Evolutionary conservation across 768 basidiomycete genomes (phyloP).

Genomic region (Macrolepiota dolichaula): DNA sequence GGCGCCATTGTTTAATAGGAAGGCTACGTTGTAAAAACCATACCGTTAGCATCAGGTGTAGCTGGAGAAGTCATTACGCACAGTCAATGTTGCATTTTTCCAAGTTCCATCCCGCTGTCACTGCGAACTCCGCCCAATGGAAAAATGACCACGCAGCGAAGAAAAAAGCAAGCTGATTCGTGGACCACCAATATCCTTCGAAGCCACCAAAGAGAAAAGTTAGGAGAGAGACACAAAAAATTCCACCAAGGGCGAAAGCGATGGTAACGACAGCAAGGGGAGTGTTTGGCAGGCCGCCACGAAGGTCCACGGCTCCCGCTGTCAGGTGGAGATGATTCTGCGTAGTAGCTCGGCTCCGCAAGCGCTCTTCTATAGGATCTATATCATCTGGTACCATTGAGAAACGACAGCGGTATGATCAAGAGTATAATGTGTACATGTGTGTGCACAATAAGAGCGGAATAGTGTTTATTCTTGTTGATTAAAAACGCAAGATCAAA

Average conservation of each 20-base stretch:
- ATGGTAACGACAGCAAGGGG: conserved; percentile 74
- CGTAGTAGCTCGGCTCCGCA: conserved; percentile 35
- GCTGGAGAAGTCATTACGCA: conserved; percentile 39
- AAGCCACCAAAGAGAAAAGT: conserved; percentile 49
- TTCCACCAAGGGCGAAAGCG: conserved; percentile 79
- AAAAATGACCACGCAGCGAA: conserved; percentile 81
- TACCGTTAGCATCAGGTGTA: neutral
- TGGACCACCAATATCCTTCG: conserved; percentile 53
- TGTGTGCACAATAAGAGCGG: conserved; percentile 7
- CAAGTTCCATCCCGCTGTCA: conserved; percentile 94
- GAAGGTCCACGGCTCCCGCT: conserved; percentile 22
- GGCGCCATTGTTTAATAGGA: conserved; percentile 85
- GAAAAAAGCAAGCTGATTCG: conserved; percentile 81
- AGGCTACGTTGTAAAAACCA: conserved; percentile 50
- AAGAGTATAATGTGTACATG: neutral
- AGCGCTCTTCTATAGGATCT: conserved; percentile 38
- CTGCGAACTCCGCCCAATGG: conserved; percentile 92
- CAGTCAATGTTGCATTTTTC: conserved; percentile 92
- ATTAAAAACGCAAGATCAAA: neutral
- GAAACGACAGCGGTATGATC: conserved; percentile 14
- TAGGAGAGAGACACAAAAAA: conserved; percentile 57
- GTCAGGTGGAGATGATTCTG: conserved; percentile 46
- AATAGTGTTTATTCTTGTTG: conserved; percentile 12
- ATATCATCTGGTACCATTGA: conserved; percentile 28
- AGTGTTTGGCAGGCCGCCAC: conserved; percentile 82